These are phyloP conservation scores for Leavenworthia alabamica DNA, from an alignment of 345 rosid species.

Conservation along the genomic window DNA sequence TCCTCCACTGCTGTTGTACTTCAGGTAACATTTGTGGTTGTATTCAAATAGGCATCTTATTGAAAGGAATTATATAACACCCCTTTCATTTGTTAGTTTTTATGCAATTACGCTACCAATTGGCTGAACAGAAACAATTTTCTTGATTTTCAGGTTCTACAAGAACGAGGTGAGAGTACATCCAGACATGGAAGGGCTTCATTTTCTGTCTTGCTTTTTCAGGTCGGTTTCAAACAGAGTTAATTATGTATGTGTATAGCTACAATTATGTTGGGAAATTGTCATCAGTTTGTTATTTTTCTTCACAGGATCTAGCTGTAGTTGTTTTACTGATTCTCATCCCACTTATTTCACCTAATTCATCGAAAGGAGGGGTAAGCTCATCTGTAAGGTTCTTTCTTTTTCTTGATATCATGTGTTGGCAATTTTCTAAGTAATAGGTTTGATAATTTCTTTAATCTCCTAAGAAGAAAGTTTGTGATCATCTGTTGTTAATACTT, in stretches of 20 bases:
- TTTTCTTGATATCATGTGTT: neutral
- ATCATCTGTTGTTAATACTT: neutral
- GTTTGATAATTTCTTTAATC: neutral
- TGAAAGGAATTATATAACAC: neutral
- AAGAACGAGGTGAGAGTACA: constrained; percentile 98
- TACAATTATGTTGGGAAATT: constrained; percentile 2
- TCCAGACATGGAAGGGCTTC: constrained; percentile 99
- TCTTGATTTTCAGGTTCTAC: constrained; percentile 67
- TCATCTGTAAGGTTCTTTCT: constrained; percentile 13
- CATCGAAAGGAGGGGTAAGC: constrained; percentile 99
- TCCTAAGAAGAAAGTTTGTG: neutral
- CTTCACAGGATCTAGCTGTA: constrained; percentile 91
- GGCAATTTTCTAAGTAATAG: neutral
- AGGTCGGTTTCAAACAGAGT: constrained; percentile 43
- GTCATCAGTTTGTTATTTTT: constrained; percentile 13
- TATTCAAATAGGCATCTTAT: neutral
- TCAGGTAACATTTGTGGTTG: constrained; percentile 47
- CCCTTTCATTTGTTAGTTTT: neutral
- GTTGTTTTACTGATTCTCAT: constrained; percentile 94
- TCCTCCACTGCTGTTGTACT: constrained; percentile 98
- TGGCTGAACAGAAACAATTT: constrained; percentile 4
- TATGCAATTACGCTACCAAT: constrained; percentile 7
- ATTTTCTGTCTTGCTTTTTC: constrained; percentile 94
- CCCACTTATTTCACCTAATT: constrained; percentile 96
- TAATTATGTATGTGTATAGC: constrained; percentile 1